A percentile compares a stretch with the other conserved stretches of the same genome.
phyloP scores from a whole-genome alignment of 179 eudicot species.

The Beta lomatogona region DNA sequence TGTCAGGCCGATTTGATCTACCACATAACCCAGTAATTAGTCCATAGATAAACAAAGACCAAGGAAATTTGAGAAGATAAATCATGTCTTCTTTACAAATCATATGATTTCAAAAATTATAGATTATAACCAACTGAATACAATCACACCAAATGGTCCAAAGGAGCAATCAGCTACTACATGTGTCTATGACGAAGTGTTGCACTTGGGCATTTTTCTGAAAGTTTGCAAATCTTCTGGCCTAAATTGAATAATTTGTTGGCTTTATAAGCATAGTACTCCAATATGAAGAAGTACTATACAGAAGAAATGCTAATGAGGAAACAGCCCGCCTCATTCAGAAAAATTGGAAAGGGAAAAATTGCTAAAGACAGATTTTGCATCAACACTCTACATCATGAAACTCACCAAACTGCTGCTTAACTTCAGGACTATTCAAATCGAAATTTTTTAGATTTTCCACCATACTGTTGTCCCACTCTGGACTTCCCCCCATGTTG shows the following conservation, averaged over 20 bases:
- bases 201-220: background rate
- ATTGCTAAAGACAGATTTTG: background rate
- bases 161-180: background rate
- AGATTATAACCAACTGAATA: background rate
- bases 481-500: slow-evolving; percentile 73
- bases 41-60: background rate
- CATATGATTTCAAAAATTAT: background rate
- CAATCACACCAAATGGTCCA: background rate
- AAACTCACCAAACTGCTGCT: slow-evolving; percentile 90
- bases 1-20: slow-evolving; percentile 91
- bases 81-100: background rate
- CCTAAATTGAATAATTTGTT: background rate
- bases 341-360: background rate
- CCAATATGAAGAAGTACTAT: background rate
- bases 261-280: background rate
- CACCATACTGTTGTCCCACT: slow-evolving; percentile 72
- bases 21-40: slow-evolving; percentile 18
- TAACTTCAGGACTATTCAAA: slow-evolving; percentile 81
- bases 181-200: background rate
- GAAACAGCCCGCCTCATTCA: background rate
- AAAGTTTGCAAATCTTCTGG: background rate
- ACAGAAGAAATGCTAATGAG: background rate
- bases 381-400: background rate
- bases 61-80: background rate
- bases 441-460: slow-evolving; percentile 75